Percentiles rank a stretch among this genome's conserved stretches.
Conservation (phyloP, 2,329 filamentous ascomycete genomes). For the Beauveria bassiana region DNA sequence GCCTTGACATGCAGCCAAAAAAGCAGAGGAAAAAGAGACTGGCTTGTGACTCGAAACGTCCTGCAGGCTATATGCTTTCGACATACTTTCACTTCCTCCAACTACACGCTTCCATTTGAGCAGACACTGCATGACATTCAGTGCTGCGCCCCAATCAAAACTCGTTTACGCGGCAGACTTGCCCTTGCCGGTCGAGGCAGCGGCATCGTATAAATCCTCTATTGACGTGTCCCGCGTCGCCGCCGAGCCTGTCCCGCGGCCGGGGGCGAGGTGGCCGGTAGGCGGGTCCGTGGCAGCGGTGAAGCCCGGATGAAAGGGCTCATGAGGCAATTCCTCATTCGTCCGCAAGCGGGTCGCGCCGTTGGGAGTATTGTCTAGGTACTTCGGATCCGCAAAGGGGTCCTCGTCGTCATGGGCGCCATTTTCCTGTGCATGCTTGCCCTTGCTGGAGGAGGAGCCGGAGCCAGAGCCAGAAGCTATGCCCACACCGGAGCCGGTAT, state of each 20-base stretch:
- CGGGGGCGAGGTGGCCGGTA: background rate
- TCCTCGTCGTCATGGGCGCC: conserved; percentile 16
- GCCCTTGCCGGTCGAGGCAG: conserved; percentile 1
- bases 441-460: conserved; percentile 14
- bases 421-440: conserved; percentile 15
- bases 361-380: conserved; percentile 8
- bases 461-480: conserved; percentile 17
- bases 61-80: background rate
- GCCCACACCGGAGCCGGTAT: conserved; percentile 16
- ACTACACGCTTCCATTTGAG: background rate
- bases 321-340: conserved; percentile 22
- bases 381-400: conserved; percentile 26
- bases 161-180: background rate
- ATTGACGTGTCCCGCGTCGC: background rate
- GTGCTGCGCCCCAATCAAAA: background rate
- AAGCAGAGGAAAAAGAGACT: background rate
- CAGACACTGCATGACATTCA: background rate
- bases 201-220: conserved; percentile 6
- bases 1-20: too few relatives aligned
- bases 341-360: background rate
- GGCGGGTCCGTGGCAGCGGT: conserved; percentile 10
- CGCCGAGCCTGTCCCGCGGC: background rate
- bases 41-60: background rate
- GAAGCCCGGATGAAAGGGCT: conserved; percentile 34
- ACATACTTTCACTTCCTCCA: background rate